These are phyloP conservation scores for Setomelanomma holmii DNA, from an alignment of 2,329 filamentous ascomycete genomes.

Conservation along the genomic window DNA sequence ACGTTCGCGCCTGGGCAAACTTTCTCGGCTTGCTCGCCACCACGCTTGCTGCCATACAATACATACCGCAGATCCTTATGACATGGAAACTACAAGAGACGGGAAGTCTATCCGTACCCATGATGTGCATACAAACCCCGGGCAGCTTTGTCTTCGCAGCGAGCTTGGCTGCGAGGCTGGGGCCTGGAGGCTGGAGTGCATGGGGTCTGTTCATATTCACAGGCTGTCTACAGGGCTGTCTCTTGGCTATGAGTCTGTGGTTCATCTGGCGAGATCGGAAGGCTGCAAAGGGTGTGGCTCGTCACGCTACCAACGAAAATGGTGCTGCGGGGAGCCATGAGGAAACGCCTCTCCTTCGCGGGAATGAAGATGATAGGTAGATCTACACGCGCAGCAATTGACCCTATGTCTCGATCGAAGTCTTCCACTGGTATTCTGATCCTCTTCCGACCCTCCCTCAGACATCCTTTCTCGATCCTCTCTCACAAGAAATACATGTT, in stretches of 20 bases:
- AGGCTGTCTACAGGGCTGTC: constrained; percentile 79
- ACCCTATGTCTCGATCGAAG: not conserved
- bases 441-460: too few species aligned
- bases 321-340: constrained; percentile 5
- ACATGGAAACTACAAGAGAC: constrained; percentile 86
- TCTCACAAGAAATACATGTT: too few species aligned
- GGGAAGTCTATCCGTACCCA: constrained; percentile 90
- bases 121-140: constrained; percentile 98
- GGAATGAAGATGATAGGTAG: not conserved
- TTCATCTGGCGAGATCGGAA: constrained; percentile 67
- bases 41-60: constrained; percentile 83
- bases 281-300: constrained; percentile 29
- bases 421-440: too few species aligned
- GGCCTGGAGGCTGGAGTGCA: constrained; percentile 87
- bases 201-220: constrained; percentile 93
- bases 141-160: constrained; percentile 89
- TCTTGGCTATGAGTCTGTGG: constrained; percentile 80
- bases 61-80: constrained; percentile 92
- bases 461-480: too few species aligned
- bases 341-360: constrained; percentile 21
- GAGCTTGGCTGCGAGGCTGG: constrained; percentile 81
- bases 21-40: constrained; percentile 81
- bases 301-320: constrained; percentile 6
- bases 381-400: not conserved
- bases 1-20: constrained; percentile 82